These are phyloP conservation scores for Sonneratia caseolaris DNA, from an alignment of 345 rosid species.

Conservation along the genomic window DNA sequence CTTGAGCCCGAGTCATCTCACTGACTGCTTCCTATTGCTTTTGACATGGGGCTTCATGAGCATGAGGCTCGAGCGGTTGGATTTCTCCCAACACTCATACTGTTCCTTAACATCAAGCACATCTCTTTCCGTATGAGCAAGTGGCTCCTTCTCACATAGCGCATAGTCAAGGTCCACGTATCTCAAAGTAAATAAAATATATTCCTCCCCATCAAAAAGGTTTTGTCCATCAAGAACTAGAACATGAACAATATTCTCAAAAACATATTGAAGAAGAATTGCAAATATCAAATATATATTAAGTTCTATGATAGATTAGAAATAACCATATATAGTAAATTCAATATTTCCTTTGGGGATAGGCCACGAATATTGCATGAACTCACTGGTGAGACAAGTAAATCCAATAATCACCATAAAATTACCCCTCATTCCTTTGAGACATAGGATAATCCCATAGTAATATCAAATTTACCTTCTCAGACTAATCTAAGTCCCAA, in stretches of 20 bases:
- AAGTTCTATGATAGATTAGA: too few relatives aligned
- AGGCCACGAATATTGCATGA: too few relatives aligned
- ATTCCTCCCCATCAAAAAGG: conserved; percentile 6
- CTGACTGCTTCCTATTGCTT: not conserved
- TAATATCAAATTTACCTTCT: too few relatives aligned
- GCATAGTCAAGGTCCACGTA: conserved; percentile 6
- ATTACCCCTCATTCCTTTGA: not conserved
- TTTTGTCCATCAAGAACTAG: conserved; percentile 4
- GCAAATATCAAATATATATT: not conserved
- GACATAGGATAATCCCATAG: not conserved
- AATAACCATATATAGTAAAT: too few relatives aligned
- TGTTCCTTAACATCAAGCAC: not conserved
- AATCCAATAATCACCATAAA: too few relatives aligned
- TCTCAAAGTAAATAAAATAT: conserved; percentile 11
- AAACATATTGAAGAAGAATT: not conserved
- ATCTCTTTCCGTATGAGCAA: not conserved
- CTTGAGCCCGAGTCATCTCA: conserved; percentile 2
- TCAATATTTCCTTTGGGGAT: too few relatives aligned
- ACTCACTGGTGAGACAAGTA: too few relatives aligned
- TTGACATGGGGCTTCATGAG: conserved; percentile 8
- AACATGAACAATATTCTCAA: not conserved
- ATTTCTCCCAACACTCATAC: conserved; percentile 10
- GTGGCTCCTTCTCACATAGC: not conserved
- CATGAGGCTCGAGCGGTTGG: conserved; percentile 10
- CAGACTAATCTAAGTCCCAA: not conserved